Base-by-base conservation (phyloP, 768 basidiomycete genomes). In the Strobilomyces echinocephalus region DNA sequence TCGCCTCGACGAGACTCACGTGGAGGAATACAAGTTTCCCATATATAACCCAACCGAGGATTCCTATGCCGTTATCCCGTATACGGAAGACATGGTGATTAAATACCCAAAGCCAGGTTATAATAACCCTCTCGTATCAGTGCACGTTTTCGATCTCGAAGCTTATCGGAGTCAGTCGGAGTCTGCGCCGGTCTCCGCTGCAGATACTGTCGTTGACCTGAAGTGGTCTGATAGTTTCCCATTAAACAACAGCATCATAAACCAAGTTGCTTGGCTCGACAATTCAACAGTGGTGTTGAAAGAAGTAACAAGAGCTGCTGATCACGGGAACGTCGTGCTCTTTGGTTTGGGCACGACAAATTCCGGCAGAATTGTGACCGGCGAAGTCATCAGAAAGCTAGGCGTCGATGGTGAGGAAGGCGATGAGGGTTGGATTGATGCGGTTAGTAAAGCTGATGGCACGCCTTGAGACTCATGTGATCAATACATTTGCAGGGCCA, bases 361-460 rank as follows among this genome's bases (percentile, higher is more conserved):
- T 38, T 62, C 56, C 1, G 62, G 60, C 8, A 64, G 49, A 11
- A 70, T 70, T 42, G 69, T 71, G 11, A 63, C 61, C 31, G 83
- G 85, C 8, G 64, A 60, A 43, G 82, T 91, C 14, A 88, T 92
- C 8, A 75, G 95, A 53, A 85, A 76, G 55, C 75, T 95, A 10
- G 95, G 94, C 5, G 79, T 82, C 64, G 65, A 84, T 34, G 95
- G 91, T 7, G 95, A 94, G 62, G 79, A 95, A 63, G 87, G 84
- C 0, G 95, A 97, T 63, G 83, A 83, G 35, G 97, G 97, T 1
- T 99, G 97, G 97, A 92, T 97, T 56, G 91, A 97, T 47, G 73
- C 81, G 55, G 93, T 91, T 58, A 55, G 86, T 75, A 30, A 49
- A 45, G 24, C 16, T 54, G 45, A 50, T 41, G n/a, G n/a, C 33